Evolutionary conservation across 176 grass and related monocot genomes (phyloP).

Genomic region (Urochloa ruziziensis): DNA sequence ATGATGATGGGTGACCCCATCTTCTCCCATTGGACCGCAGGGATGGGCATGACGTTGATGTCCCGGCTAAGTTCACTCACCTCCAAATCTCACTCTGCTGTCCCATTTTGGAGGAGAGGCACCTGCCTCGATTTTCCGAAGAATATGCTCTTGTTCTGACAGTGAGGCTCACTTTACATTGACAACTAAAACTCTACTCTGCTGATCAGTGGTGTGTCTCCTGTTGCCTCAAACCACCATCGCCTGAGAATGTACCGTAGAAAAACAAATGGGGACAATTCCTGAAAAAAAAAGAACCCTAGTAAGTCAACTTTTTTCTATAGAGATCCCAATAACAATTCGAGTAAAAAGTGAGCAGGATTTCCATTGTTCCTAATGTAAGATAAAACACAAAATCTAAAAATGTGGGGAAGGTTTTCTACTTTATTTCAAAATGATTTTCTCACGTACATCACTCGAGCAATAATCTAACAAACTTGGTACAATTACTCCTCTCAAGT

Average conservation of each 20-base stretch:
- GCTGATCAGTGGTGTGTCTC: neutral
- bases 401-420: neutral
- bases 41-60: slow-evolving; percentile 57
- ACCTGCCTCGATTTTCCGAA: slow-evolving; percentile 26
- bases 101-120: slow-evolving; percentile 30
- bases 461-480: too few species aligned
- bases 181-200: neutral
- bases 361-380: neutral
- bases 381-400: neutral
- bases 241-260: neutral
- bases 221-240: neutral
- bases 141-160: slow-evolving; percentile 26
- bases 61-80: slow-evolving; percentile 4
- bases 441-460: neutral
- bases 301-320: neutral
- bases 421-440: neutral
- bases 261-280: neutral
- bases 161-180: neutral
- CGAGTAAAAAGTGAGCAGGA: neutral
- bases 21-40: slow-evolving; percentile 38
- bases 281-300: neutral
- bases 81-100: slow-evolving; percentile 39
- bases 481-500: too few species aligned
- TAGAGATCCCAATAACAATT: neutral
- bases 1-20: neutral